phyloP scores from a whole-genome alignment of 176 grass and related monocot species.

The Cenchrus fungigraminus region DNA sequence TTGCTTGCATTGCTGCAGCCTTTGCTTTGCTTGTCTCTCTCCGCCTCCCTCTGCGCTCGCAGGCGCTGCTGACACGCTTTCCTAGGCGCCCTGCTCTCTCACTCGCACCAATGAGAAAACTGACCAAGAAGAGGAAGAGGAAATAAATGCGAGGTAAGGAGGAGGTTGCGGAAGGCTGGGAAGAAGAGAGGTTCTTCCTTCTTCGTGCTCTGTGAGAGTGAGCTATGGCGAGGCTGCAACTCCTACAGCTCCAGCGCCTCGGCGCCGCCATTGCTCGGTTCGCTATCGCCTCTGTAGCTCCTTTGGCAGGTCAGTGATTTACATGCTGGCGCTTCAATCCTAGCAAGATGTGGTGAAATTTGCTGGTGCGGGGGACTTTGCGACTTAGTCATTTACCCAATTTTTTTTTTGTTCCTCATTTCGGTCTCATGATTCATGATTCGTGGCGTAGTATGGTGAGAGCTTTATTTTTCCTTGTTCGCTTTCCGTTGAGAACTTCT shows the following conservation, averaged over 20 bases:
- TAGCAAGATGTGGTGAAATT: not conserved
- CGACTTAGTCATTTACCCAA: too few species aligned
- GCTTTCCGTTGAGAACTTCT: not conserved
- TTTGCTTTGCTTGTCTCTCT: slow-evolving; percentile 17
- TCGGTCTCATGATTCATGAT: too few species aligned
- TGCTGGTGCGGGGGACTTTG: not conserved
- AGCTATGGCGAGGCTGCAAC: slow-evolving; percentile 31
- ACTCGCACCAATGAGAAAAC: slow-evolving; percentile 20
- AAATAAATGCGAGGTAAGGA: slow-evolving; percentile 9
- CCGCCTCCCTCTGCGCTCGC: not conserved
- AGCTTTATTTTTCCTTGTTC: not conserved
- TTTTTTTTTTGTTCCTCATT: too few species aligned
- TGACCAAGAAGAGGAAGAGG: slow-evolving; percentile 4
- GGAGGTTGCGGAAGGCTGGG: not conserved
- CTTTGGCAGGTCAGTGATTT: slow-evolving; percentile 32
- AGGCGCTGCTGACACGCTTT: slow-evolving; percentile 7
- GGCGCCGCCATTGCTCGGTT: slow-evolving; percentile 25
- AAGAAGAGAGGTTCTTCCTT: not conserved
- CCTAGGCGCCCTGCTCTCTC: slow-evolving; percentile 2
- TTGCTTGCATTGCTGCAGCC: not conserved
- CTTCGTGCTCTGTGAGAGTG: not conserved
- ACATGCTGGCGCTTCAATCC: not conserved
- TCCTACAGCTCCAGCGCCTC: not conserved
- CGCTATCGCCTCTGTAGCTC: slow-evolving; percentile 12
- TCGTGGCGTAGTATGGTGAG: not conserved